phyloP scores from a whole-genome alignment of 1,284 basidiomycete genomes.

The Phellinidium pouzarii region DNA sequence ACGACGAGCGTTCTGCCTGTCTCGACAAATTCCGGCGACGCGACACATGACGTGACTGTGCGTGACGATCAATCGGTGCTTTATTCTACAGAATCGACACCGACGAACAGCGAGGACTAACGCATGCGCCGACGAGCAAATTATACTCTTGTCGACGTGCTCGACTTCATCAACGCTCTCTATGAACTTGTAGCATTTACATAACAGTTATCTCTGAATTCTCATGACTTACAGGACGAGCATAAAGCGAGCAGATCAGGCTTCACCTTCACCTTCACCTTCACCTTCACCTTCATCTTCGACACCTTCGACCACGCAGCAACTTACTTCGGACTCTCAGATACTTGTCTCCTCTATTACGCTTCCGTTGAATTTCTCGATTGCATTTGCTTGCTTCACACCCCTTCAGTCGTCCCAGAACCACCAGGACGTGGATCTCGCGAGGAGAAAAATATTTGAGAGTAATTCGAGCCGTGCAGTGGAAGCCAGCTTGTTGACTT shows the following conservation, averaged over 20 bases:
- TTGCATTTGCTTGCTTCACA: conserved; percentile 43
- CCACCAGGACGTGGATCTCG: conserved; percentile 46
- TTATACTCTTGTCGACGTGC: neutral
- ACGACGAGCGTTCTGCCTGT: conserved; percentile 4
- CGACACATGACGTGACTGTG: neutral
- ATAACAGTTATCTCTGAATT: neutral
- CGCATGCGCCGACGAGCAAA: neutral
- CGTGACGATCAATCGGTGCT: neutral
- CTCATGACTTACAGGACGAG: conserved; percentile 18
- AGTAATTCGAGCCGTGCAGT: conserved; percentile 33
- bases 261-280: conserved; percentile 29
- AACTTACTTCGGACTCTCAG: conserved; percentile 22
- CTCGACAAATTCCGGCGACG: neutral
- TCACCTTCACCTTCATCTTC: conserved; percentile 24
- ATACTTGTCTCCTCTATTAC: conserved; percentile 15
- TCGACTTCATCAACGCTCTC: neutral
- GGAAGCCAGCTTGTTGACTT: conserved; percentile 43
- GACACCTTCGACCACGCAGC: conserved; percentile 34
- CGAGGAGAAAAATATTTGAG: conserved; percentile 41
- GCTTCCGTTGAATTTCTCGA: conserved; percentile 24
- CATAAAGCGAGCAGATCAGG: conserved; percentile 29
- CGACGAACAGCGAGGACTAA: neutral
- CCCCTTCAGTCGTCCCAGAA: conserved; percentile 27
- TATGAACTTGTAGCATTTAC: neutral
- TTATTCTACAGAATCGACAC: neutral